Evolutionary conservation across 2,329 filamentous ascomycete species (phyloP).

Genomic region (Fusarium graminum): DNA sequence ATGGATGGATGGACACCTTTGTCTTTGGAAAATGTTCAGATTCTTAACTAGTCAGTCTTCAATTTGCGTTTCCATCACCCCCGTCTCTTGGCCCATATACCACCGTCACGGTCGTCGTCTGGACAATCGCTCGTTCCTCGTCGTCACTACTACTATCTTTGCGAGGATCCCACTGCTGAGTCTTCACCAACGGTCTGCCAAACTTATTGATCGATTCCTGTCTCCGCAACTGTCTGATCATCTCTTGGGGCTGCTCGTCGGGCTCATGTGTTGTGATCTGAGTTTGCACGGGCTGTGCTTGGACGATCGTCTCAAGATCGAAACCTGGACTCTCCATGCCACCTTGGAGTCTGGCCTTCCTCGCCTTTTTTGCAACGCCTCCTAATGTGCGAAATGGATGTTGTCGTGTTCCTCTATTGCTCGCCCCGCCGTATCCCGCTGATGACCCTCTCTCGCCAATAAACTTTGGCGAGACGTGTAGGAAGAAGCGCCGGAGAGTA

Average conservation of each 20-base stretch:
- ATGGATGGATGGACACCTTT: neutral
- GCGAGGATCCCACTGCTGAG: conserved; percentile 25
- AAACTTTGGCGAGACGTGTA: conserved; percentile 48
- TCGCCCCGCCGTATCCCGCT: conserved; percentile 10
- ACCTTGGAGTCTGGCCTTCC: conserved; percentile 25
- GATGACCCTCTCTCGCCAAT: conserved; percentile 42
- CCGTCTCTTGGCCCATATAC: conserved; percentile 41
- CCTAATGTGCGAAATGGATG: conserved; percentile 43
- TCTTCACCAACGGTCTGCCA: conserved; percentile 22
- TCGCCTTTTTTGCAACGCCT: conserved; percentile 11
- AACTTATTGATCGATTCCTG: conserved; percentile 46
- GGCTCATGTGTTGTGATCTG: conserved; percentile 28
- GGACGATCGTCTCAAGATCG: conserved; percentile 43
- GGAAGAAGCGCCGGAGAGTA: conserved; percentile 54
- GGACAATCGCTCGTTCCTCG: conserved; percentile 42
- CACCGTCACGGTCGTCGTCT: conserved; percentile 46
- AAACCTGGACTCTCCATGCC: conserved; percentile 33
- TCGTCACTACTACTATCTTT: conserved; percentile 28
- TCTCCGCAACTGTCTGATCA: conserved; percentile 39
- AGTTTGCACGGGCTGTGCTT: conserved; percentile 40
- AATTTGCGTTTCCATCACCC: conserved; percentile 5
- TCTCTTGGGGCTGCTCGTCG: conserved; percentile 29
- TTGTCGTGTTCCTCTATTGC: conserved; percentile 20
- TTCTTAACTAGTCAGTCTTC: neutral
- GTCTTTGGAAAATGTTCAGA: conserved; percentile 3